Evolutionary conservation across 2,329 filamentous ascomycete species (phyloP), one percentile per base, ranked within the genome.

Genomic region (Colletotrichum viniferum): DNA sequence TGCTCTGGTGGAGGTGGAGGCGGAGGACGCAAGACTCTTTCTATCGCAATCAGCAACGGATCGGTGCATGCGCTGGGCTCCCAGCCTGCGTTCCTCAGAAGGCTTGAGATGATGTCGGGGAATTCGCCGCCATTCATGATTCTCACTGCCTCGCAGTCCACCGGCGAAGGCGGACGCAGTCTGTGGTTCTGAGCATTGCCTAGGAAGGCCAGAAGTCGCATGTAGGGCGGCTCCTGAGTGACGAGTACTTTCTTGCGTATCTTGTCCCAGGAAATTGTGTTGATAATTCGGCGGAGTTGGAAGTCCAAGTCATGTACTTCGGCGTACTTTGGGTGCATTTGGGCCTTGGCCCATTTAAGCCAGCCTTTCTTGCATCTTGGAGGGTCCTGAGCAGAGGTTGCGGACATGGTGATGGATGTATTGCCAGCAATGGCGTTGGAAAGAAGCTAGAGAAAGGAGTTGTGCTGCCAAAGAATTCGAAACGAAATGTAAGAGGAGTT

Each of bases 371-470:
- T 43, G 38, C 38, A 18, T n/a, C 38, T 43, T 0, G 38, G 38
- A 6, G 38, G 38, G 6, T 6, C 3, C 9, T 43, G 16, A 0
- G 38, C 18, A n/a, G 38, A n/a, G 38, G 38, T 12, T 43, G 9
- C 5, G 38, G 38, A n/a, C 38, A 43, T 43, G 38, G 4, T 43
- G 8, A n/a, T 43, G 38, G 18, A 43, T 38, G 7, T 38, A 1
- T 4, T 38, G 4, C 0, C 16, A 18, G 36, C 16, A 38, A 38
- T 1, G 36, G 36, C 36, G 16, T 38, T 38, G 0, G 14, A 38
- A 38, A 0, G 36, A 38, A 38, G 0, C 4, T 9, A 38, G 16
- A 16, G 7, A 38, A 38, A 38, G 0, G 14, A 18, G 9, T 5
- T 18, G 1, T 38, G 16, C 16, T 38, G 36, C 0, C 36, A 18